phyloP scores from a whole-genome alignment of 169 alveolate species.

The Ichthyophthirius multifiliis region DNA sequence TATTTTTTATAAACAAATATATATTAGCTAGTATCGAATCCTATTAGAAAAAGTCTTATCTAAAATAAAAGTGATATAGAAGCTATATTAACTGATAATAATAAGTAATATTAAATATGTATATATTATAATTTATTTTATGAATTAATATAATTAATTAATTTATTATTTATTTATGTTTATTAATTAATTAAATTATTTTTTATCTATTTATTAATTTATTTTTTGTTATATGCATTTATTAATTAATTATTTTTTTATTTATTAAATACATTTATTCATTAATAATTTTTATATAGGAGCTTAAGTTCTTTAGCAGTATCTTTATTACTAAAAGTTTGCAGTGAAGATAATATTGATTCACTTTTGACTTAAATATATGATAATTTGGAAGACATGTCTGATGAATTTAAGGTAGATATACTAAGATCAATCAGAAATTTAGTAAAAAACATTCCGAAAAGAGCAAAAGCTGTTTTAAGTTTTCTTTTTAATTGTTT shows the following conservation, averaged over 20 bases:
- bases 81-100: slow-evolving; percentile 7
- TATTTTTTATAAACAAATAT: neutral
- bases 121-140: neutral
- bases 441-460: slow-evolving; percentile 19
- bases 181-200: no score
- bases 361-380: slow-evolving; percentile 14
- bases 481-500: slow-evolving; percentile 9
- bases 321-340: slow-evolving; percentile 32
- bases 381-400: slow-evolving; percentile 38
- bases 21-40: slow-evolving; percentile 13
- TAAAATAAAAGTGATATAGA: slow-evolving; percentile 2
- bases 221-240: no score
- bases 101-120: neutral
- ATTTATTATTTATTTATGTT: no score
- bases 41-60: slow-evolving; percentile 31
- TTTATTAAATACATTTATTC: no score
- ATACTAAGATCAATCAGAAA: slow-evolving; percentile 30
- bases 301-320: slow-evolving; percentile 39
- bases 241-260: no score
- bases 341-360: slow-evolving; percentile 32
- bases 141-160: no score
- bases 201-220: no score
- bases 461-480: slow-evolving; percentile 20
- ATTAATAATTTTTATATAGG: neutral
- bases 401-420: slow-evolving; percentile 44